phyloP scores from a whole-genome alignment of 176 grass and related monocot genomes.

The Echinochloa phyllopogon region DNA sequence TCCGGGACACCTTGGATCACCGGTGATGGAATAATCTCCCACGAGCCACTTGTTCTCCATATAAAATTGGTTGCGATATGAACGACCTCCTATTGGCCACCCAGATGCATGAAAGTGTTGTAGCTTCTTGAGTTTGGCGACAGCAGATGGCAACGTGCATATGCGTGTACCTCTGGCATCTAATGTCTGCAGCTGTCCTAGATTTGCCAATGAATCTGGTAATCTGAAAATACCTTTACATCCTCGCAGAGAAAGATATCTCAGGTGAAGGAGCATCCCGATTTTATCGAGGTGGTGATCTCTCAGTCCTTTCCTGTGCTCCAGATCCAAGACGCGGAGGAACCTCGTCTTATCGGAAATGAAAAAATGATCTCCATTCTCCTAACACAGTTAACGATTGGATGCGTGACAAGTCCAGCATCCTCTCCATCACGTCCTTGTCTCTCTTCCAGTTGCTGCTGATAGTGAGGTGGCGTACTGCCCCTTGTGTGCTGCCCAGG shows the following conservation, averaged over 20 bases:
- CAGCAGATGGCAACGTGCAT: background rate
- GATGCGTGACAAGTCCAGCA: background rate
- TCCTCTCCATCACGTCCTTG: background rate
- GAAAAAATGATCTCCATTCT: background rate
- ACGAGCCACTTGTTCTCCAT: too few species aligned
- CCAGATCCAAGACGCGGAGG: conserved; percentile 47
- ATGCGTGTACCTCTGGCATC: background rate
- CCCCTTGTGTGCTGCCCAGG: background rate
- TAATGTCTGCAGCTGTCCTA: conserved; percentile 1
- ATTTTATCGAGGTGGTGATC: conserved; percentile 21
- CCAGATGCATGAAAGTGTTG: background rate
- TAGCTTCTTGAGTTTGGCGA: background rate
- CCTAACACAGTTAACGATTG: conserved; percentile 41
- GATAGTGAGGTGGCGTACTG: conserved; percentile 12
- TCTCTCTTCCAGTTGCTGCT: background rate
- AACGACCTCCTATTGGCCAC: background rate
- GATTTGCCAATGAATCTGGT: background rate
- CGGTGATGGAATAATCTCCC: too few species aligned
- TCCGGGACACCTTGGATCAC: too few species aligned
- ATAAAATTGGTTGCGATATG: too few species aligned
- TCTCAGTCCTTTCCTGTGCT: background rate
- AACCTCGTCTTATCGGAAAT: conserved; percentile 33
- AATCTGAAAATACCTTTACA: fast-evolving
- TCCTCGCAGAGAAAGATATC: conserved; percentile 28
- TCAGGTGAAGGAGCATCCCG: conserved; percentile 34